Evolutionary conservation across 768 basidiomycete genomes (phyloP).

Genomic region (Cystofilobasidium capitatum): DNA sequence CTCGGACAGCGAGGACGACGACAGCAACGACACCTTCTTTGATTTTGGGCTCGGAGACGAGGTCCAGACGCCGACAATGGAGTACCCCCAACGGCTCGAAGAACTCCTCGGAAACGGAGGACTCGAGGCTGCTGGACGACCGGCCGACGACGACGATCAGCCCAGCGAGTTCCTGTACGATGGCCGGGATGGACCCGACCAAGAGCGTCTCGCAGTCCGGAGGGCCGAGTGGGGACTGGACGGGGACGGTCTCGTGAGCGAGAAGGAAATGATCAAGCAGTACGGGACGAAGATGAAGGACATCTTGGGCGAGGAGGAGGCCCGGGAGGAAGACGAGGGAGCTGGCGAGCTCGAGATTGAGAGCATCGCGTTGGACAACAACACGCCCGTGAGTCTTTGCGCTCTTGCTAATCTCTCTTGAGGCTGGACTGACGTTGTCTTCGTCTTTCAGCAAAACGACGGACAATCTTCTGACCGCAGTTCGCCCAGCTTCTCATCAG

Average conservation of each 20-base stretch:
- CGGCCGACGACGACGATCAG: neutral
- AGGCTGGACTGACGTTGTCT: neutral
- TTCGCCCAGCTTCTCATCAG: constrained; percentile 18
- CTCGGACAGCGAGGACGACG: neutral
- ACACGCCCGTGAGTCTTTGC: neutral
- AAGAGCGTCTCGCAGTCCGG: constrained; percentile 25
- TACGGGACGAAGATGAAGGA: constrained; percentile 22
- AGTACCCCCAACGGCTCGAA: constrained; percentile 1
- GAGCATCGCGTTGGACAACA: neutral
- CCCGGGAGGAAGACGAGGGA: constrained; percentile 16
- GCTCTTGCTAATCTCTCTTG: neutral
- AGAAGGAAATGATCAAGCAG: neutral
- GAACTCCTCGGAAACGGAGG: neutral
- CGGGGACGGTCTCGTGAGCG: neutral
- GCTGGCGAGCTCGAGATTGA: constrained; percentile 1
- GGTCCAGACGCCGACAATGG: neutral
- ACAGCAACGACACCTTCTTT: neutral
- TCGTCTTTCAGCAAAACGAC: neutral
- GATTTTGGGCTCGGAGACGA: neutral
- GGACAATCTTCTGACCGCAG: constrained; percentile 21
- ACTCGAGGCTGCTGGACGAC: neutral
- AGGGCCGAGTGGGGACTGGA: constrained; percentile 26
- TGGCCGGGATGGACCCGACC: constrained; percentile 10
- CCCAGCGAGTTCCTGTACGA: constrained; percentile 3
- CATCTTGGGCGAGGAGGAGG: constrained; percentile 21